Percentiles rank a stretch among this genome's conserved stretches.
Evolutionary conservation across 805 yeast species (phyloP).

Genomic region (Candida parachauliodes): DNA sequence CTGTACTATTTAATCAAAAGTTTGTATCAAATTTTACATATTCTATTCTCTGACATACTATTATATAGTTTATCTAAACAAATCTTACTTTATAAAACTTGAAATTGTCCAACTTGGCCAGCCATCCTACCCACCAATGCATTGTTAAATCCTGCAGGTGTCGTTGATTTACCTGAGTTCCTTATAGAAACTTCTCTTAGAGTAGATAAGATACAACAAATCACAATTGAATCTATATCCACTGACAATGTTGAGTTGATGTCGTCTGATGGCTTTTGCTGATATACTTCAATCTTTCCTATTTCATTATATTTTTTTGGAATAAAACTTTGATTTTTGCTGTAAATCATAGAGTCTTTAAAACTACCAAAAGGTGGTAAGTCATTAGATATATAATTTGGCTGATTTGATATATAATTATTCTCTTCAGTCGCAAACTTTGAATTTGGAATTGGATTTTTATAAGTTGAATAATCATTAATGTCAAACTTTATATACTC

Average conservation of each 20-base stretch:
- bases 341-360: constrained; percentile 26
- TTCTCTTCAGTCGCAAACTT: constrained; percentile 5
- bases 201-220: constrained; percentile 26
- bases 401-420: neutral
- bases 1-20: too few species aligned
- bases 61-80: too few species aligned
- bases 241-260: constrained; percentile 28
- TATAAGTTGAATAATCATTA: constrained; percentile 13
- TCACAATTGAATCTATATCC: constrained; percentile 29
- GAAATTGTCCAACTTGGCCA: constrained; percentile 5
- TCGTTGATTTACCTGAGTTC: constrained; percentile 17
- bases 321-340: constrained; percentile 12
- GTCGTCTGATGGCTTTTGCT: constrained; percentile 15
- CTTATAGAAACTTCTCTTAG: constrained; percentile 30
- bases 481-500: constrained; percentile 5
- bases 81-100: too few species aligned
- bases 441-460: constrained; percentile 31
- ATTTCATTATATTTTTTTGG: constrained; percentile 37
- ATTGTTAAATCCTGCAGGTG: constrained; percentile 4
- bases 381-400: constrained; percentile 17
- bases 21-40: too few species aligned
- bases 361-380: constrained; percentile 39
- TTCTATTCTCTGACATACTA: too few species aligned
- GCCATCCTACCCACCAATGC: constrained; percentile 11
- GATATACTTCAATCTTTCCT: constrained; percentile 35